Evolutionary conservation across 2,329 filamentous ascomycete genomes (phyloP).

Genomic region (Diaporthe sp.): DNA sequence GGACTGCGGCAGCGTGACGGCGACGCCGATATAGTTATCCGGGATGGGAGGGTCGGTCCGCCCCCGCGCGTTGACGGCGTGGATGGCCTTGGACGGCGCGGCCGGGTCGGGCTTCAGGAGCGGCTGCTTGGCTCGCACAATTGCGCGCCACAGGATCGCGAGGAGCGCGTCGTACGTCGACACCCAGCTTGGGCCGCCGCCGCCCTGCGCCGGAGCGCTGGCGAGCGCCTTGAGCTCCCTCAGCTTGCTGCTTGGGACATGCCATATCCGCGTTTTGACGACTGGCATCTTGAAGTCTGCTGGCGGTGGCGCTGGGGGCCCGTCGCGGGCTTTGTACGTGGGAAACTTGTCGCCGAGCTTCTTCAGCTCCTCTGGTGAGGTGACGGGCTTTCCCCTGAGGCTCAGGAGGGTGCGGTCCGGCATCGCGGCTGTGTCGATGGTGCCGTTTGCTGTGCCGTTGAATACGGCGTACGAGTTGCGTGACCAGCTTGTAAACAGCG

Average conservation of each 20-base stretch:
- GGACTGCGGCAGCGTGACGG: constrained; percentile 42
- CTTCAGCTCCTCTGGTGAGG: constrained; percentile 20
- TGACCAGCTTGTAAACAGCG: constrained; percentile 48
- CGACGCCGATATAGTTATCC: constrained; percentile 45
- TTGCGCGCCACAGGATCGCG: constrained; percentile 45
- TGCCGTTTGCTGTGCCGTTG: constrained; percentile 28
- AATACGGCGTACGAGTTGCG: constrained; percentile 44
- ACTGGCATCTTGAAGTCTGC: constrained; percentile 47
- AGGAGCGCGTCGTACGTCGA: constrained; percentile 49
- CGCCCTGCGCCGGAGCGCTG: not conserved
- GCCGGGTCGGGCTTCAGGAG: constrained; percentile 42
- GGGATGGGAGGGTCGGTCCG: constrained; percentile 45
- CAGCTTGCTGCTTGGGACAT: constrained; percentile 44
- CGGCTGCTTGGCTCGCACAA: constrained; percentile 44
- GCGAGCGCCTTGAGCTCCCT: constrained; percentile 43
- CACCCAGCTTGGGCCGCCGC: constrained; percentile 39
- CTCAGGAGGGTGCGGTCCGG: constrained; percentile 10
- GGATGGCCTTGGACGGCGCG: constrained; percentile 36
- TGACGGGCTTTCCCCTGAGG: not conserved
- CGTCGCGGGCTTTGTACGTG: constrained; percentile 39
- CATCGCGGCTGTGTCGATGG: not conserved
- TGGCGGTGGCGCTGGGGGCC: constrained; percentile 43
- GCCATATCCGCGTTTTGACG: constrained; percentile 44
- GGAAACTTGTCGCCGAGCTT: constrained; percentile 32
- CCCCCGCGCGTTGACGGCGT: constrained; percentile 47